phyloP scores from a whole-genome alignment of 2,329 filamentous ascomycete genomes.

The Stachybotrys elegans region DNA sequence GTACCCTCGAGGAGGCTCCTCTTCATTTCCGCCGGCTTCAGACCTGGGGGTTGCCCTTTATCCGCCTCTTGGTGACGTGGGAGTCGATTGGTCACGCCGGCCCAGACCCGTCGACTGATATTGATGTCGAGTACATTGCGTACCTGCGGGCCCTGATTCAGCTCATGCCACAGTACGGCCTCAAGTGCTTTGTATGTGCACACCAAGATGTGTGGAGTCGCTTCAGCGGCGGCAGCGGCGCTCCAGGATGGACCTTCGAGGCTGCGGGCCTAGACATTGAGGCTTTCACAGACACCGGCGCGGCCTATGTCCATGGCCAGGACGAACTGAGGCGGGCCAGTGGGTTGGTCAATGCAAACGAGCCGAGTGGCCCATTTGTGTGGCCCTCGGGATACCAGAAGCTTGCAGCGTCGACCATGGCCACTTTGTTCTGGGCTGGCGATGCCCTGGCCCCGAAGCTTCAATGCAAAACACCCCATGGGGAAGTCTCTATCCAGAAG shows the following conservation, averaged over 20 bases:
- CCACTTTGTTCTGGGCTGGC: constrained; percentile 21
- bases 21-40: constrained; percentile 31
- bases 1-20: constrained; percentile 30
- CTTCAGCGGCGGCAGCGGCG: constrained; percentile 35
- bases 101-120: constrained; percentile 23
- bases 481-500: constrained; percentile 20
- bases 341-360: constrained; percentile 19
- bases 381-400: constrained; percentile 34
- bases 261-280: constrained; percentile 33
- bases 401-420: constrained; percentile 28
- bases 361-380: constrained; percentile 29
- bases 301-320: constrained; percentile 29
- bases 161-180: constrained; percentile 30
- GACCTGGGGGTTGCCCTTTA: constrained; percentile 32
- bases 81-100: constrained; percentile 31
- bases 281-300: constrained; percentile 26
- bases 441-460: constrained; percentile 22
- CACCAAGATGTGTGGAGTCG: constrained; percentile 39
- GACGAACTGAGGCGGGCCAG: constrained; percentile 23
- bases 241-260: constrained; percentile 36
- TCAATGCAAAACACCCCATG: no score
- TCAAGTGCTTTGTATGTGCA: constrained; percentile 36
- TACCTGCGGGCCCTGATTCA: constrained; percentile 30
- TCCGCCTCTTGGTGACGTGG: constrained; percentile 37
- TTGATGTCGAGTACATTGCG: constrained; percentile 32